Conservation (phyloP, 345 rosid genomes). For the Linum trigynum region DNA sequence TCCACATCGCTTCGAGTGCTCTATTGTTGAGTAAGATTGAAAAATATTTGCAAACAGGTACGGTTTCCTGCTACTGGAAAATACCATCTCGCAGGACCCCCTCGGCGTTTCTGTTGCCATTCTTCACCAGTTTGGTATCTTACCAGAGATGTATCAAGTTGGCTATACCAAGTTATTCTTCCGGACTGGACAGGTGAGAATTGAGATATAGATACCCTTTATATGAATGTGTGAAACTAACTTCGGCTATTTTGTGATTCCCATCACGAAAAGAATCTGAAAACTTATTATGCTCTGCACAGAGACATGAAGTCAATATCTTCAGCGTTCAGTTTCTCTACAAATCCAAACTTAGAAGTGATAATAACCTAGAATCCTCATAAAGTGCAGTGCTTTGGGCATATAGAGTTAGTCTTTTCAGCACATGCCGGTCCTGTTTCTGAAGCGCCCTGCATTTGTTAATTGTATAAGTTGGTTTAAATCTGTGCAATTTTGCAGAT, state of each 20-base stretch:
- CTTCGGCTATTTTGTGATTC: background rate
- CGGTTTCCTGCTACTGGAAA: slow-evolving; percentile 3
- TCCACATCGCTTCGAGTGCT: background rate
- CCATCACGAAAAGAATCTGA: background rate
- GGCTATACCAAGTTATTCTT: slow-evolving; percentile 7
- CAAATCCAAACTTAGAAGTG: background rate
- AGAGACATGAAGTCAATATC: background rate
- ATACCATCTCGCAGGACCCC: background rate
- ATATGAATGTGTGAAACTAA: background rate
- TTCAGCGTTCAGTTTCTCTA: background rate
- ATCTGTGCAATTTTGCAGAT: slow-evolving; percentile 74
- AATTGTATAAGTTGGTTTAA: background rate
- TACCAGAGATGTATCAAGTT: slow-evolving; percentile 5
- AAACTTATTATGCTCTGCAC: background rate
- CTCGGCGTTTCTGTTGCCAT: slow-evolving; percentile 2
- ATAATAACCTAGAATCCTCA: background rate
- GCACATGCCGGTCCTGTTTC: too few species aligned
- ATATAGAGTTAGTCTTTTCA: too few species aligned
- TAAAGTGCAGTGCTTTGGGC: too few species aligned
- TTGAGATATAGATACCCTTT: background rate
- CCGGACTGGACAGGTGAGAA: slow-evolving; percentile 6
- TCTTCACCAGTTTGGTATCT: slow-evolving; percentile 9
- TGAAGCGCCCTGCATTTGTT: too few species aligned
- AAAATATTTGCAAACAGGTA: background rate
- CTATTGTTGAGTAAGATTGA: background rate